Evolutionary conservation across 1,284 basidiomycete species (phyloP).

Genomic region (Ustilago crameri): DNA sequence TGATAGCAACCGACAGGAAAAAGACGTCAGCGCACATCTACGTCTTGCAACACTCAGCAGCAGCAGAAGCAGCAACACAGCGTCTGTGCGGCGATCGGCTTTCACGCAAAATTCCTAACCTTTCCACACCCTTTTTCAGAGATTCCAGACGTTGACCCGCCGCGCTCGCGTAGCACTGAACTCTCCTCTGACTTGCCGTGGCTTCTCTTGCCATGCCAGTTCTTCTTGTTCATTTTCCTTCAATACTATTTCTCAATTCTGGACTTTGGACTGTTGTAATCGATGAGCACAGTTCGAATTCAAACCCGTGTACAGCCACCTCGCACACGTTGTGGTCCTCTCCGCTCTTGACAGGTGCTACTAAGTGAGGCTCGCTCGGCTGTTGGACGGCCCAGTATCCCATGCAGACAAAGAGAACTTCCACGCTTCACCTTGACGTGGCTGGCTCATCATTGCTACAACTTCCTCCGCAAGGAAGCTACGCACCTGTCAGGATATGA

Average conservation of each 20-base stretch:
- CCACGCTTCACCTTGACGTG: too few relatives aligned
- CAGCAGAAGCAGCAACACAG: too few relatives aligned
- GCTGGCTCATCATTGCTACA: too few relatives aligned
- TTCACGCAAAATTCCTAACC: constrained; percentile 5
- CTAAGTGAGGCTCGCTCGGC: too few relatives aligned
- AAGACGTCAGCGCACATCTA: constrained; percentile 5
- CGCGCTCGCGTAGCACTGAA: neutral
- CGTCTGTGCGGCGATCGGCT: constrained; percentile 16
- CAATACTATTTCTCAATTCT: constrained; percentile 9
- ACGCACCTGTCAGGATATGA: too few relatives aligned
- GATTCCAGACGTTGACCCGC: constrained; percentile 8
- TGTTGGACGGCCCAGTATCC: constrained; percentile 14
- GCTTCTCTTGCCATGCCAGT: constrained; percentile 5
- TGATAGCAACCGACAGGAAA: neutral
- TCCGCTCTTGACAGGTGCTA: too few relatives aligned
- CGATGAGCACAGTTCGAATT: constrained; percentile 18
- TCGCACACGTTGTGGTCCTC: constrained; percentile 24
- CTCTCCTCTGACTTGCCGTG: constrained; percentile 4
- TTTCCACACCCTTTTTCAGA: neutral
- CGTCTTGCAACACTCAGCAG: neutral
- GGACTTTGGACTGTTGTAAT: constrained; percentile 12
- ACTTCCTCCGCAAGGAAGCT: too few relatives aligned
- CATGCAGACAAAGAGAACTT: neutral
- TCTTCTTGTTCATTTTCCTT: too few relatives aligned
- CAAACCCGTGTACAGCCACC: constrained; percentile 6